Base-by-base conservation (phyloP, 2,329 filamentous ascomycete species). In the Nigrospora osmanthi region DNA sequence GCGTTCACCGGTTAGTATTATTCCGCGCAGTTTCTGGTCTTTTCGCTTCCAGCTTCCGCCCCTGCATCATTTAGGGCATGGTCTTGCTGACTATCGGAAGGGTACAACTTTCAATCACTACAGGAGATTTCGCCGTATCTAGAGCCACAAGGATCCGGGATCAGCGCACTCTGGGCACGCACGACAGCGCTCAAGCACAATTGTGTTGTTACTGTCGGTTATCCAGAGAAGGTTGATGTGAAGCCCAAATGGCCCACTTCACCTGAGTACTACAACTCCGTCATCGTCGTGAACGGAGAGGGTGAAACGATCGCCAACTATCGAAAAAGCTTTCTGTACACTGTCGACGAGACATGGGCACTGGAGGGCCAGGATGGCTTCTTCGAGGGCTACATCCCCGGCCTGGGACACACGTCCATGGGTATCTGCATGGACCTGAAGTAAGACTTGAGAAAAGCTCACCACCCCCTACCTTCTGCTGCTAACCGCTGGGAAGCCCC, bases 81-180 rank as follows among this genome's bases (percentile, higher is more conserved):
- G 6, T 23, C 4, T 23, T 23, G 19, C 19, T 23, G 28, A 39
- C 37, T 34, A 43, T 40, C 38, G 35, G 33, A 80, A 80, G 85
- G 87, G 30, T 93, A 90, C 68, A 89, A 89, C 59, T 91, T 90
- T 67, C 74, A 76, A 36, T 85, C 81, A 0, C 61, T 87, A 3
- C 67, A 76, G 31, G 73, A 87, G 2, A 89, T 91, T 37, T 64
- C 65, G 1, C 83, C 85, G 0, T 85, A 72, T 52, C 76, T 91
- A 4, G 87, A 93, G 56, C 75, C 0, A 77, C 77, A 0, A 74
- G 76, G 6, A 69, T n/a, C 76, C 0, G 87, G 87, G 0, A 78
- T 85, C 43, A 81, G 75, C 7, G 81, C 85, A 0, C 62, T 83
- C 16, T 93, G 87, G 87, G 85, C 86, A 0, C 70, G 78, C 34